A percentile compares a stretch with the other conserved stretches of the same genome.
These are phyloP conservation scores for Psilocybe tampanensis DNA, from an alignment of 768 basidiomycete species.

Conservation along the genomic window DNA sequence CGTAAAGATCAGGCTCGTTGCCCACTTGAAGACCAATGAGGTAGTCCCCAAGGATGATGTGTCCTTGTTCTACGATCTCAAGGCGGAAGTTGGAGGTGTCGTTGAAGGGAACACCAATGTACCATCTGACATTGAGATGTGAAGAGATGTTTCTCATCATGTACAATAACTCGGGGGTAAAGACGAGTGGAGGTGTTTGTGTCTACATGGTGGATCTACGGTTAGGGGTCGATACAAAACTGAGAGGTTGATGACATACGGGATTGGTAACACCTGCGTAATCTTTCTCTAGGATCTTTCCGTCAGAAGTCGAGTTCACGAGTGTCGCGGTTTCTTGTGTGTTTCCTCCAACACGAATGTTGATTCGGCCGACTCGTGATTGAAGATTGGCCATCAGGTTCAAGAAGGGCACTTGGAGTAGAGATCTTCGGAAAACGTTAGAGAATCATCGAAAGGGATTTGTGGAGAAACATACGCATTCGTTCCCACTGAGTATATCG, in stretches of 20 bases:
- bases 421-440: constrained; percentile 40
- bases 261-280: constrained; percentile 20
- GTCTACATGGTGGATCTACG: constrained; percentile 41
- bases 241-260: constrained; percentile 8
- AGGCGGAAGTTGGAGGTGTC: constrained; percentile 57
- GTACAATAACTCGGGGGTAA: constrained; percentile 67
- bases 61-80: constrained; percentile 59
- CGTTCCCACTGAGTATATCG: constrained; percentile 46
- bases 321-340: constrained; percentile 69
- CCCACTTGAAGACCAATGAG: constrained; percentile 73
- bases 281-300: constrained; percentile 30
- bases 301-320: constrained; percentile 45
- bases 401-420: constrained; percentile 64
- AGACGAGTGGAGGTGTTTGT: constrained; percentile 67
- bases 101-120: constrained; percentile 70
- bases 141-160: constrained; percentile 65
- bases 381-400: constrained; percentile 75
- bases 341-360: constrained; percentile 76
- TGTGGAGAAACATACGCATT: constrained; percentile 42
- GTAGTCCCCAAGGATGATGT: constrained; percentile 67
- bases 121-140: constrained; percentile 68
- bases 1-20: constrained; percentile 68
- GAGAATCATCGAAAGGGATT: not conserved
- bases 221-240: not conserved
- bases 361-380: constrained; percentile 60